Conservation (phyloP, 495 filamentous ascomycete genomes). For the Terfezia boudieri region DNA sequence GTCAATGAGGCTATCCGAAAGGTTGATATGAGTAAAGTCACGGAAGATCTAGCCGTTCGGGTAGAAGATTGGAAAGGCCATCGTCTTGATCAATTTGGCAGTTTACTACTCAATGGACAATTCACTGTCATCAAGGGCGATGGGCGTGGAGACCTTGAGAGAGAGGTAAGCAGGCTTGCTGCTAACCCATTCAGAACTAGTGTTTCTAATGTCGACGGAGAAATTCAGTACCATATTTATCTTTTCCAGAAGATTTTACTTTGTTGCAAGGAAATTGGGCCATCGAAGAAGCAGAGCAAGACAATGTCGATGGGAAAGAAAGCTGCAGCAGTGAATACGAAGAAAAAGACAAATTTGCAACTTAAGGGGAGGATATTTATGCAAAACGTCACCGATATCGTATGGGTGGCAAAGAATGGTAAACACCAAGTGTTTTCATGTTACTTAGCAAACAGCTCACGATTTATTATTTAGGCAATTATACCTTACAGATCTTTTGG, state of each 20-base stretch:
- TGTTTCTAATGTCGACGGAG: not conserved
- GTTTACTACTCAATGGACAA: conserved; percentile 70
- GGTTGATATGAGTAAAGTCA: conserved; percentile 54
- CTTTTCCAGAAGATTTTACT: conserved; percentile 88
- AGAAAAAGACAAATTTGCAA: conserved; percentile 60
- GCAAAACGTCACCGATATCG: conserved; percentile 91
- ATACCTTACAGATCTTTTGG: conserved; percentile 95
- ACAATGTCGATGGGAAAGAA: conserved; percentile 42
- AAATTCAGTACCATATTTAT: conserved; percentile 74
- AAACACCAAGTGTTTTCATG: conserved; percentile 13
- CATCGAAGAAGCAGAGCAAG: conserved; percentile 51
- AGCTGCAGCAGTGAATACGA: conserved; percentile 48
- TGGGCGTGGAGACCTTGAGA: conserved; percentile 49
- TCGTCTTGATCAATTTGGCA: conserved; percentile 70
- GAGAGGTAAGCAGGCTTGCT: conserved; percentile 36
- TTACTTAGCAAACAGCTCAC: conserved; percentile 2
- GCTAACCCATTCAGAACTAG: not conserved
- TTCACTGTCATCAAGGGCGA: conserved; percentile 85
- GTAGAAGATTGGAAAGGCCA: conserved; percentile 98
- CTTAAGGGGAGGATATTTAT: conserved; percentile 96
- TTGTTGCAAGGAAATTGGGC: conserved; percentile 87
- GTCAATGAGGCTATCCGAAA: conserved; percentile 80
- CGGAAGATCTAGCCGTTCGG: conserved; percentile 55
- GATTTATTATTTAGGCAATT: conserved; percentile 30
- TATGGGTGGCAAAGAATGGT: conserved; percentile 68